A percentile compares a stretch with the other conserved stretches of the same genome.
Evolutionary conservation across 2,329 filamentous ascomycete genomes (phyloP).

Genomic region (Aspergillus awamori): DNA sequence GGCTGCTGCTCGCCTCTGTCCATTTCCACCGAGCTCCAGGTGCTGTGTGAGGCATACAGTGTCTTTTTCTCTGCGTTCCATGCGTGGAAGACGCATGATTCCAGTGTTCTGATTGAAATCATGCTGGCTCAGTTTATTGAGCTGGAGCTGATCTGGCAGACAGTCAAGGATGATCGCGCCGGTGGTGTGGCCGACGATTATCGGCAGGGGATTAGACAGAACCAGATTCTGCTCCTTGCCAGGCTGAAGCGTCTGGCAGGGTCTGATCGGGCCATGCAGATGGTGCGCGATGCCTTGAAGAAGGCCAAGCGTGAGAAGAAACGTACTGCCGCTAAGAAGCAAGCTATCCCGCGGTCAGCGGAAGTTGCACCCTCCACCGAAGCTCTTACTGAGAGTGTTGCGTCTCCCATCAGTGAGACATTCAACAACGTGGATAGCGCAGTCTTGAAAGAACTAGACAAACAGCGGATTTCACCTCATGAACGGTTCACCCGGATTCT

Average conservation of each 20-base stretch:
- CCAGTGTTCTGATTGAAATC: slow-evolving; percentile 63
- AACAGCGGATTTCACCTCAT: slow-evolving; percentile 39
- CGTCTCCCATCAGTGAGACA: slow-evolving; percentile 45
- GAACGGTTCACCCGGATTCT: slow-evolving; percentile 56
- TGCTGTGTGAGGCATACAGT: slow-evolving; percentile 59
- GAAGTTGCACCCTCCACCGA: slow-evolving; percentile 39
- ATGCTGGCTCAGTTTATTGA: slow-evolving; percentile 70
- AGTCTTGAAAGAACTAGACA: slow-evolving; percentile 39
- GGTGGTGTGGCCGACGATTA: slow-evolving; percentile 67
- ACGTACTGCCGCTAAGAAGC: slow-evolving; percentile 52
- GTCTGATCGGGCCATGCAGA: slow-evolving; percentile 60
- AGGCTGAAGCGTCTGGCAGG: slow-evolving; percentile 65
- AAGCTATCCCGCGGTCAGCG: slow-evolving; percentile 61
- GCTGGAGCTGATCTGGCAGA: slow-evolving; percentile 68
- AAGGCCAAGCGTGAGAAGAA: slow-evolving; percentile 59
- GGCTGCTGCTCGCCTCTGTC: slow-evolving; percentile 41
- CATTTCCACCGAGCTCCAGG: slow-evolving; percentile 52
- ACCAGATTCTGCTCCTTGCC: slow-evolving; percentile 65
- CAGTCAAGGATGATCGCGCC: slow-evolving; percentile 64
- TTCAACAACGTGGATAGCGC: slow-evolving; percentile 41
- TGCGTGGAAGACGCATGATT: slow-evolving; percentile 67
- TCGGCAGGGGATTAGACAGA: slow-evolving; percentile 65
- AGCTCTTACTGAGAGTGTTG: slow-evolving; percentile 40
- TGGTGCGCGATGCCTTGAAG: slow-evolving; percentile 63
- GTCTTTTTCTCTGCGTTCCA: slow-evolving; percentile 65